Evolutionary conservation across 2,329 filamentous ascomycete genomes (phyloP).

Genomic region (Aspergillus thermomutatus): DNA sequence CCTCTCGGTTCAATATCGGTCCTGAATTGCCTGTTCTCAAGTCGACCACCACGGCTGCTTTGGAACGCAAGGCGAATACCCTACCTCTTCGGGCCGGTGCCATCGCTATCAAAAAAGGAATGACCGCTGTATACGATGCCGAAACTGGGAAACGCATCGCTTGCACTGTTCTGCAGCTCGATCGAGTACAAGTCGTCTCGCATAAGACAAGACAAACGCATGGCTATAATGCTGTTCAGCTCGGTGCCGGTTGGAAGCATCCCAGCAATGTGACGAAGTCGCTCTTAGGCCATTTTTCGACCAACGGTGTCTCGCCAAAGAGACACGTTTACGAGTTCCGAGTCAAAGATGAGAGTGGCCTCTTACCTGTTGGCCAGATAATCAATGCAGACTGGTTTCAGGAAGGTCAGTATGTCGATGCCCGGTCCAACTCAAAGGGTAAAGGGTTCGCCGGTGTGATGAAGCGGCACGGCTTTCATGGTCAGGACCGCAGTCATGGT

Average conservation of each 20-base stretch:
- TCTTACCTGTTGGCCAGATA: slow-evolving; percentile 71
- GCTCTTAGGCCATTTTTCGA: slow-evolving; percentile 82
- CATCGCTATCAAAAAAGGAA: slow-evolving; percentile 87
- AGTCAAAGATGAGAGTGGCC: slow-evolving; percentile 68
- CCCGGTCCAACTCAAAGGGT: slow-evolving; percentile 72
- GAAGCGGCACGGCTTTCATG: slow-evolving; percentile 89
- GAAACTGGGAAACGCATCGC: slow-evolving; percentile 72
- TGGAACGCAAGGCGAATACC: slow-evolving; percentile 55
- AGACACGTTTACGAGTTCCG: slow-evolving; percentile 80
- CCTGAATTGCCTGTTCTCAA: slow-evolving; percentile 51
- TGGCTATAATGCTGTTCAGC: slow-evolving; percentile 91
- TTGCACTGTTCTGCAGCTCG: slow-evolving; percentile 91
- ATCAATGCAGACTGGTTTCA: slow-evolving; percentile 89
- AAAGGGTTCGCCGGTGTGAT: slow-evolving; percentile 97
- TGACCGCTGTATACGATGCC: slow-evolving; percentile 83
- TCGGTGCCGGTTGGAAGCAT: slow-evolving; percentile 74
- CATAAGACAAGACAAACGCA: slow-evolving; percentile 77
- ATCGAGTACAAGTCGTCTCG: slow-evolving; percentile 83
- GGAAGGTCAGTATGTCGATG: slow-evolving; percentile 86
- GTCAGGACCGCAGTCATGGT: slow-evolving; percentile 90
- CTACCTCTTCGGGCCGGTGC: slow-evolving; percentile 72
- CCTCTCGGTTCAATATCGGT: slow-evolving; percentile 53
- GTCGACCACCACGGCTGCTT: slow-evolving; percentile 56
- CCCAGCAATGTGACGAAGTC: slow-evolving; percentile 76
- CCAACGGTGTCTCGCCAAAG: slow-evolving; percentile 79